Base-by-base conservation (phyloP, 352 stramenopile genomes). In the Globisporangium takayamanum region DNA sequence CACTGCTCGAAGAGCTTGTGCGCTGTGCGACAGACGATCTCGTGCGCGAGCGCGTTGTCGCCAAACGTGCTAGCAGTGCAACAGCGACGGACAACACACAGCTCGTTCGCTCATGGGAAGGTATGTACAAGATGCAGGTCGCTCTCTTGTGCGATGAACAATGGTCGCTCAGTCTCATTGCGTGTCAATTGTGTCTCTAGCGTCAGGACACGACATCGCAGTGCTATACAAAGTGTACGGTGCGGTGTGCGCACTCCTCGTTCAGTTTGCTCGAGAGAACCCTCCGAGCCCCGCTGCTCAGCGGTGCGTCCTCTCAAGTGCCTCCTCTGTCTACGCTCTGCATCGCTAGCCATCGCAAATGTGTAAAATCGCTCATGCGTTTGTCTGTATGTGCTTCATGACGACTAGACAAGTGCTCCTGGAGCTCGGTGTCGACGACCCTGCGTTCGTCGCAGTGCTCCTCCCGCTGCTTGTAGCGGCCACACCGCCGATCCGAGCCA, bases 231-330 rank as follows among this genome's bases (percentile, higher is more conserved):
- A 16, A 5, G 57, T 60, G 0, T 75, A 69, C 28, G 65, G 57
- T 52, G 66, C 50, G 22, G 68, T 81, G 59, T 75, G 61, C 49
- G 60, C 53, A 18, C 69, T 77, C 11, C 50, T 80, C 15, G 53
- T 59, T 15, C 44, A 44, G 28, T 50, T 59, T 52, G 53, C 53
- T 14, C 42, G 44, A 2, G 53, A 59, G 44, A 59, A 59, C 53
- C 28, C 44, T 8, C 10, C 5, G 55, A 73, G 57, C 6, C 39
- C n/a, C 0, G 16, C 26, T 22, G 39, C 22, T 2, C 53, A 71
- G 47, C 22, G 51, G 5, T n/a, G 10, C 4, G 41, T 22, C 55
- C n/a, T 62, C n/a, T 62, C 20, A n/a, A 50, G 20, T 58, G 37
- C 54, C 22, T 48, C 25, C 20, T 51, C 46, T 30, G 7, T 39